These are phyloP conservation scores for Talaromyces piceae DNA, from an alignment of 2,329 filamentous ascomycete species.

Conservation along the genomic window DNA sequence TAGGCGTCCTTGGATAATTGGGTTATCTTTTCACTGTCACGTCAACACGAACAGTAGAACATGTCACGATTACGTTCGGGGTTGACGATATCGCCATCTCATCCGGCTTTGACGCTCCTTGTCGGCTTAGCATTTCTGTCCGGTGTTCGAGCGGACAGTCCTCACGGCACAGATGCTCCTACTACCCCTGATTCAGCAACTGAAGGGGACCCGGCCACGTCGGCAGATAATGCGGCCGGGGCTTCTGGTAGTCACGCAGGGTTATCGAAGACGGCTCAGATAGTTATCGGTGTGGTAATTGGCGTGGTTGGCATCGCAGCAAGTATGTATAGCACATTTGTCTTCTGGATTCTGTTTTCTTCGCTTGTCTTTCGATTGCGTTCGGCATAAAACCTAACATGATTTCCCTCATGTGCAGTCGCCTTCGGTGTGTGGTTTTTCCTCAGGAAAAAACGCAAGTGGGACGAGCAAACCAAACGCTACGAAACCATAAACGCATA, in stretches of 20 bases:
- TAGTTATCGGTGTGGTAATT: conserved; percentile 24
- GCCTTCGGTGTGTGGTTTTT: conserved; percentile 19
- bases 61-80: conserved; percentile 4
- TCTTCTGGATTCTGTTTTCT: neutral
- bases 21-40: neutral
- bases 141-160: conserved; percentile 3
- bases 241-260: conserved; percentile 10
- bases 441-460: conserved; percentile 18
- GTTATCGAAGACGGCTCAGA: conserved; percentile 12
- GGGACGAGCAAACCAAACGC: conserved; percentile 16
- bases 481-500: conserved; percentile 14
- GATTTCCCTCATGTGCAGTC: conserved; percentile 14
- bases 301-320: conserved; percentile 19
- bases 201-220: neutral
- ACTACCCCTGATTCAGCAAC: neutral
- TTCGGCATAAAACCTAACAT: neutral
- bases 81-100: neutral
- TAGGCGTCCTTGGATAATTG: neutral
- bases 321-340: conserved; percentile 15
- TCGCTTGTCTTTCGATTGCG: too few species aligned
- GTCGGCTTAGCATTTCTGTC: conserved; percentile 2
- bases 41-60: neutral
- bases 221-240: conserved; percentile 10
- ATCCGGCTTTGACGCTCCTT: conserved; percentile 5
- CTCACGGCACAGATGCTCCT: conserved; percentile 9